Evolutionary conservation across 192 early-diverging fungal genomes (phyloP).

Genomic region (Diversispora epigaea): DNA sequence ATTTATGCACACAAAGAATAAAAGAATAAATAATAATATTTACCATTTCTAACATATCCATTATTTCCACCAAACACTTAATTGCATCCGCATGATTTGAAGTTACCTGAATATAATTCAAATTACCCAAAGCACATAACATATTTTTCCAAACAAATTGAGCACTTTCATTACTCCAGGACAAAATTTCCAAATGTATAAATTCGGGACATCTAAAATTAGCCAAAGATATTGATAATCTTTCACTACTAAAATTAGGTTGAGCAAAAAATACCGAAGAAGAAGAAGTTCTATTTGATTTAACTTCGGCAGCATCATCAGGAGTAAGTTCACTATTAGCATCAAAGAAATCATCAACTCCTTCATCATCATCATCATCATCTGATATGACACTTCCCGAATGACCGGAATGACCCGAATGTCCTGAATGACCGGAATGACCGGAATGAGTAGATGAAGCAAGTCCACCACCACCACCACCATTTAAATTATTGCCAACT

Average conservation of each 20-base stretch:
- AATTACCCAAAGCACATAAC: slow-evolving; percentile 71
- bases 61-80: slow-evolving; percentile 62
- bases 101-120: slow-evolving; percentile 69
- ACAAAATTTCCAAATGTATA: slow-evolving; percentile 47
- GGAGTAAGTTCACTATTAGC: slow-evolving; percentile 25
- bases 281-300: slow-evolving; percentile 43
- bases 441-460: slow-evolving; percentile 18
- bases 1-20: slow-evolving; percentile 4
- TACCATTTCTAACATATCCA: slow-evolving; percentile 61
- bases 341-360: slow-evolving; percentile 21
- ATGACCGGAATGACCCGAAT: not conserved
- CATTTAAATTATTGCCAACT: not conserved
- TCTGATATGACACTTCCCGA: slow-evolving; percentile 29
- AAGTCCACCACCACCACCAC: not conserved
- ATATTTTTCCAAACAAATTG: slow-evolving; percentile 76
- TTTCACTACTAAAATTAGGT: slow-evolving; percentile 45
- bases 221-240: slow-evolving; percentile 44
- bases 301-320: slow-evolving; percentile 14
- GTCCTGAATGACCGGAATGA: not conserved
- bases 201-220: slow-evolving; percentile 59
- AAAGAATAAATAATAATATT: slow-evolving; percentile 26
- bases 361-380: slow-evolving; percentile 25
- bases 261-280: slow-evolving; percentile 32
- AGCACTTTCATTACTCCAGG: slow-evolving; percentile 43
- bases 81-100: slow-evolving; percentile 65